Conservation (phyloP, 2,329 filamentous ascomycete species). For the Fusarium sp. region DNA sequence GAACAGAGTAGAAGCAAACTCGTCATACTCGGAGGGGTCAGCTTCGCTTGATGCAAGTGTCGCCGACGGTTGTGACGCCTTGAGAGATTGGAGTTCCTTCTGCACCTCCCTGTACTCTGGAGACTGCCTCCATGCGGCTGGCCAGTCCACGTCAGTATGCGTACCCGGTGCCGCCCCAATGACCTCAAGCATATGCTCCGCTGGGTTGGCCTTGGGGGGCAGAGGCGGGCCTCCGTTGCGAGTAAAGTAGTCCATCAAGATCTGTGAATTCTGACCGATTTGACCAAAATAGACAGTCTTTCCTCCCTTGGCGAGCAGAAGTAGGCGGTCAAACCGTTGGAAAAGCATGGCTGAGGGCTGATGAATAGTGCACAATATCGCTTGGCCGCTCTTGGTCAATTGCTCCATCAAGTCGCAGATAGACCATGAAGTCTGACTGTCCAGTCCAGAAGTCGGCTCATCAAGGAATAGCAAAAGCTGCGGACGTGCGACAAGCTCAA, state of each 20-base stretch:
- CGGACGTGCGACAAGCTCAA: slow-evolving; percentile 62
- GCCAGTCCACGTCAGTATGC: slow-evolving; percentile 53
- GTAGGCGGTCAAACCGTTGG: slow-evolving; percentile 44
- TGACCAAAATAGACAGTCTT: slow-evolving; percentile 74
- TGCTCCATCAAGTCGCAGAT: slow-evolving; percentile 67
- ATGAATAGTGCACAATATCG: slow-evolving; percentile 47
- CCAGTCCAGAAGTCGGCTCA: slow-evolving; percentile 67
- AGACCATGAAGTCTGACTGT: slow-evolving; percentile 67
- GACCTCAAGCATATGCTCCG: slow-evolving; percentile 71
- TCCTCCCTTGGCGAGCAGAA: not conserved
- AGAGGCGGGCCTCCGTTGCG: slow-evolving; percentile 65
- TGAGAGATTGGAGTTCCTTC: slow-evolving; percentile 44
- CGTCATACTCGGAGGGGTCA: slow-evolving; percentile 30
- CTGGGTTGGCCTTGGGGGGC: slow-evolving; percentile 67
- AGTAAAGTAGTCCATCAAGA: slow-evolving; percentile 68
- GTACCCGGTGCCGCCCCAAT: slow-evolving; percentile 58
- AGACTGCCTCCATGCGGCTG: slow-evolving; percentile 48
- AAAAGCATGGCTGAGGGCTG: slow-evolving; percentile 53
- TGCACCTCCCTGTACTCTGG: slow-evolving; percentile 46
- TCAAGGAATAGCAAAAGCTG: slow-evolving; percentile 67
- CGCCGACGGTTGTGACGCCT: not conserved
- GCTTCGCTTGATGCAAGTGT: rapidly evolving
- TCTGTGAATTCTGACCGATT: slow-evolving; percentile 64
- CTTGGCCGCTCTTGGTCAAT: slow-evolving; percentile 60
- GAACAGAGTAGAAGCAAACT: slow-evolving; percentile 43